Evolutionary conservation across 2,329 filamentous ascomycete genomes (phyloP).

Genomic region (Knufia petricola): DNA sequence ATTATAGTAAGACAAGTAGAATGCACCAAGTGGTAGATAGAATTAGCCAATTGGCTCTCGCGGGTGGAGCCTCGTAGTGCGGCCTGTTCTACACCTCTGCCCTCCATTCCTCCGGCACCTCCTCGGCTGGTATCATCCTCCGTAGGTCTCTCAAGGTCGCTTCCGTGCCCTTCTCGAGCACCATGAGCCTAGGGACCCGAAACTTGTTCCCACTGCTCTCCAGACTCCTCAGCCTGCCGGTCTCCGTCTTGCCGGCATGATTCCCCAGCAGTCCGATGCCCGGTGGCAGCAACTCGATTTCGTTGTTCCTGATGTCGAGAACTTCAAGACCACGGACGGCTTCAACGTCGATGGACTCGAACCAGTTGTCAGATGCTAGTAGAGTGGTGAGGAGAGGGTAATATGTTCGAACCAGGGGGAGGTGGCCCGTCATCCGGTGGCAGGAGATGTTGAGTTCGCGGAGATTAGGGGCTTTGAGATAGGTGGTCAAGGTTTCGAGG

Average conservation of each 20-base stretch:
- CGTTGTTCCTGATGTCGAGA: constrained; percentile 75
- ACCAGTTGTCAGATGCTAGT: constrained; percentile 67
- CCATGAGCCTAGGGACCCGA: constrained; percentile 71
- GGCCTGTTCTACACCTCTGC: neutral
- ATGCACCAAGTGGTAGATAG: too few relatives aligned
- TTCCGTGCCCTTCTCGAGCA: constrained; percentile 80
- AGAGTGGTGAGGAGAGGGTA: constrained; percentile 66
- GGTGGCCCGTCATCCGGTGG: constrained; percentile 61
- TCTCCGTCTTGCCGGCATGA: constrained; percentile 31
- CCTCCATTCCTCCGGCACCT: constrained; percentile 28
- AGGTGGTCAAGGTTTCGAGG: constrained; percentile 54
- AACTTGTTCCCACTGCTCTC: constrained; percentile 82
- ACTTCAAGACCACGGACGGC: constrained; percentile 63
- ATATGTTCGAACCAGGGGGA: constrained; percentile 55
- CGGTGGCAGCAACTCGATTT: constrained; percentile 71
- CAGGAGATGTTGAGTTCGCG: constrained; percentile 70
- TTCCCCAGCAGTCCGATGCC: constrained; percentile 68
- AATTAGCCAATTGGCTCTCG: too few relatives aligned
- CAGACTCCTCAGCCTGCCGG: constrained; percentile 50
- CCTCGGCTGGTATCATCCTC: constrained; percentile 56
- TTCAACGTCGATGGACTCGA: constrained; percentile 63
- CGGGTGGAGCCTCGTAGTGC: too few relatives aligned
- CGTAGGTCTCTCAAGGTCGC: constrained; percentile 72
- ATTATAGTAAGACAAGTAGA: too few relatives aligned
- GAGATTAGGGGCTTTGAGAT: constrained; percentile 64